These are phyloP conservation scores for Phytopythium aichiense DNA, from an alignment of 352 stramenopile genomes.

Conservation along the genomic window DNA sequence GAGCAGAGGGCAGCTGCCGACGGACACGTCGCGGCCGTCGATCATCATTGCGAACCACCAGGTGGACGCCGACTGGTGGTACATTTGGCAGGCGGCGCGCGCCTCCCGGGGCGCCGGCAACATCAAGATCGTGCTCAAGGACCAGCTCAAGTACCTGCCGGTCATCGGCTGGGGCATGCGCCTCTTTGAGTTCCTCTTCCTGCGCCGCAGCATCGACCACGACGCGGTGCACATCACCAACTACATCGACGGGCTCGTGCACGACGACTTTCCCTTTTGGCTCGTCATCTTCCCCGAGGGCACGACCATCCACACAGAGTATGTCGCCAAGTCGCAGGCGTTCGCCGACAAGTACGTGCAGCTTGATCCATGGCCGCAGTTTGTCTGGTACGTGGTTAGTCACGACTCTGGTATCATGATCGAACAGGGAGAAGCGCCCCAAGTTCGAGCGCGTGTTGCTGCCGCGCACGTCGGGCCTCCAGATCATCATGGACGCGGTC, in stretches of 20 bases:
- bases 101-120: constrained; percentile 58
- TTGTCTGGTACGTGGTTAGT: neutral
- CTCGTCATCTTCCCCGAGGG: constrained; percentile 90
- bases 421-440: constrained; percentile 51
- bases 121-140: constrained; percentile 91
- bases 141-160: constrained; percentile 86
- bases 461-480: constrained; percentile 89
- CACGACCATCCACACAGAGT: constrained; percentile 88
- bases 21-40: constrained; percentile 59
- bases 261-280: constrained; percentile 85
- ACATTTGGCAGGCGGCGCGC: constrained; percentile 85
- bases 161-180: constrained; percentile 89
- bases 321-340: constrained; percentile 84
- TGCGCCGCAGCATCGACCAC: constrained; percentile 78
- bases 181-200: constrained; percentile 89
- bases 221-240: constrained; percentile 65
- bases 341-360: constrained; percentile 83
- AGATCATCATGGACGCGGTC: constrained; percentile 90
- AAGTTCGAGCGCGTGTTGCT: constrained; percentile 90
- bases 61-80: constrained; percentile 93
- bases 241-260: constrained; percentile 76
- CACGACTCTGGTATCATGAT: neutral
- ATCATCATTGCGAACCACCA: constrained; percentile 92
- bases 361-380: neutral
- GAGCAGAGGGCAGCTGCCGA: constrained; percentile 67